phyloP scores from a whole-genome alignment of 2,329 filamentous ascomycete genomes.

The Coccinonectria pachysandricola region DNA sequence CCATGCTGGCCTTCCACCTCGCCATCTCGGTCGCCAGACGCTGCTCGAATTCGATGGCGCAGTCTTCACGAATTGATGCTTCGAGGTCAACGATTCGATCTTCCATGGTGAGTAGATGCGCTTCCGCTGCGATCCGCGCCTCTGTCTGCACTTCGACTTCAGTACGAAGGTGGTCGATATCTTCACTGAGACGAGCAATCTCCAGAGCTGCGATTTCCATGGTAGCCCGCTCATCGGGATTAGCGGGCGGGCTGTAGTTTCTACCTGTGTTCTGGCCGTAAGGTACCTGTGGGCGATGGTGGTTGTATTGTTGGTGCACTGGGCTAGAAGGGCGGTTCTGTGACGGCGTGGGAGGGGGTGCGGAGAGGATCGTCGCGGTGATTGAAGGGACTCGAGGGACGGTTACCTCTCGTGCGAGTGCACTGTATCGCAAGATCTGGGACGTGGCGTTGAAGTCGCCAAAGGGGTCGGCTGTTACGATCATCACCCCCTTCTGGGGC shows the following conservation, averaged over 20 bases:
- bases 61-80: conserved; percentile 78
- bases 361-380: conserved; percentile 55
- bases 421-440: conserved; percentile 90
- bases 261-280: conserved; percentile 26
- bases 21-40: conserved; percentile 63
- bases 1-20: conserved; percentile 71
- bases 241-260: conserved; percentile 29
- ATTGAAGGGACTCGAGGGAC: conserved; percentile 81
- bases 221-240: conserved; percentile 51
- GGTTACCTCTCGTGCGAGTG: conserved; percentile 83
- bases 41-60: conserved; percentile 75
- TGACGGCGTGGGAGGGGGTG: conserved; percentile 17
- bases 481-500: conserved; percentile 87
- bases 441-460: conserved; percentile 96
- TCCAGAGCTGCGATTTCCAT: conserved; percentile 76
- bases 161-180: conserved; percentile 64
- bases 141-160: conserved; percentile 63
- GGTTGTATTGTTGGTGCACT: conserved; percentile 22
- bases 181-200: conserved; percentile 60
- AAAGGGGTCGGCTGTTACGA: conserved; percentile 85
- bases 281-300: conserved; percentile 30
- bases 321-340: conserved; percentile 20
- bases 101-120: conserved; percentile 60
- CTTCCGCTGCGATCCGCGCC: conserved; percentile 60
- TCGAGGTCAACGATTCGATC: conserved; percentile 60